Conservation (phyloP, 768 basidiomycete species). For the Leccinum subgranulosum region DNA sequence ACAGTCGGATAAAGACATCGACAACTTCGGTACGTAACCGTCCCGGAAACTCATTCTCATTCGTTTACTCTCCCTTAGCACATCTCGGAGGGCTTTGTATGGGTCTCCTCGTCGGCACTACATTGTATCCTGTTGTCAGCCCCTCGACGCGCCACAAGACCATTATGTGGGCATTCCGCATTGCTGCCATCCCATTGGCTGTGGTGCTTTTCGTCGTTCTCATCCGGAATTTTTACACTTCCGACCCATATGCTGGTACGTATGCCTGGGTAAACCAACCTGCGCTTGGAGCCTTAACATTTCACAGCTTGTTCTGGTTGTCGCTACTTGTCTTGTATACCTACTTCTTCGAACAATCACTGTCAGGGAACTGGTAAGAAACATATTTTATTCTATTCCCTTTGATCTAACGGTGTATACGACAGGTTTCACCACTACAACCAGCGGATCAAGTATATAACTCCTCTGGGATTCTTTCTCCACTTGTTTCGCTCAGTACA, state of each 20-base stretch:
- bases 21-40: conserved; percentile 72
- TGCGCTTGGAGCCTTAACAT: not conserved
- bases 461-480: not conserved
- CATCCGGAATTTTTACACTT: conserved; percentile 85
- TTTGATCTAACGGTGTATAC: conserved; percentile 2
- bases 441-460: conserved; percentile 29
- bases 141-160: conserved; percentile 67
- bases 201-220: conserved; percentile 81
- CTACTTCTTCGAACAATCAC: conserved; percentile 65
- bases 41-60: not conserved
- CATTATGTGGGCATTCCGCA: conserved; percentile 70
- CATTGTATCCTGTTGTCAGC: conserved; percentile 89
- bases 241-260: conserved; percentile 79
- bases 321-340: conserved; percentile 88
- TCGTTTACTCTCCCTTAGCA: conserved; percentile 40
- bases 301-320: conserved; percentile 77
- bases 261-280: conserved; percentile 1
- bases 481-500: not conserved
- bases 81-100: conserved; percentile 88
- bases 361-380: conserved; percentile 49
- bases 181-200: conserved; percentile 70
- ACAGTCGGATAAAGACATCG: conserved; percentile 53
- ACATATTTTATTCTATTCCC: not conserved
- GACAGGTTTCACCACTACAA: conserved; percentile 31
- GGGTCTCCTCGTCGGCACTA: conserved; percentile 77